Conservation (phyloP, 495 filamentous ascomycete genomes). For the Tuber brumale region DNA sequence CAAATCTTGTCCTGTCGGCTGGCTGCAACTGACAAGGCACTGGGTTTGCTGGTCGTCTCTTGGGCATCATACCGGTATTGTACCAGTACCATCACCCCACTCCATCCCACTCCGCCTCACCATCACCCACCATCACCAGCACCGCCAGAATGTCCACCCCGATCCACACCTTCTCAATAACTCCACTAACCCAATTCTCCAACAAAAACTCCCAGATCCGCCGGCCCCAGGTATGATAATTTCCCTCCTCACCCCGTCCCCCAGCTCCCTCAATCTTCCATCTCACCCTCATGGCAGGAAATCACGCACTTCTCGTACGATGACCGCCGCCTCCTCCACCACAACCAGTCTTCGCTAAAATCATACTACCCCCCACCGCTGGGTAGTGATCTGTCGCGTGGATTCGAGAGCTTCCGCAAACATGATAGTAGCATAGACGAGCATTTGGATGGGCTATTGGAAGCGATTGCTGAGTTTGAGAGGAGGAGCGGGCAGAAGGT, state of each 20-base stretch:
- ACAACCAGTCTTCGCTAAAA: slow-evolving; percentile 67
- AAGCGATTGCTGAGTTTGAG: slow-evolving; percentile 67
- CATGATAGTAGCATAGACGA: slow-evolving; percentile 76
- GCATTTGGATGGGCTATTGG: slow-evolving; percentile 77
- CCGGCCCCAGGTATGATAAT: neutral
- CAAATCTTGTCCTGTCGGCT: too few species aligned
- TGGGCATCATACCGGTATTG: neutral
- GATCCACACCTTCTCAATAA: neutral
- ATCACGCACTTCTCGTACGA: slow-evolving; percentile 79
- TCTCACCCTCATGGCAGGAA: slow-evolving; percentile 47
- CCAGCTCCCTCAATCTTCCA: neutral
- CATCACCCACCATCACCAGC: neutral
- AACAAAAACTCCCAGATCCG: neutral
- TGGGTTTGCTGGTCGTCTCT: too few species aligned
- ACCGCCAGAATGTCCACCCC: neutral
- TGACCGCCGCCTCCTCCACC: slow-evolving; percentile 64
- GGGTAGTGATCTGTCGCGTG: slow-evolving; percentile 63
- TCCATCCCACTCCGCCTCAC: neutral
- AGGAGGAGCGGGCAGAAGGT: slow-evolving; percentile 57
- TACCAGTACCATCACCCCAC: too few species aligned
- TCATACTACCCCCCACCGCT: slow-evolving; percentile 82
- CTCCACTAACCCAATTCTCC: neutral
- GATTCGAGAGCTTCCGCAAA: slow-evolving; percentile 77
- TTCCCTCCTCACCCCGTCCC: too few species aligned
- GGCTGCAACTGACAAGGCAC: too few species aligned